phyloP scores from a whole-genome alignment of 176 grass and related monocot species.

The Dactylis glomerata region DNA sequence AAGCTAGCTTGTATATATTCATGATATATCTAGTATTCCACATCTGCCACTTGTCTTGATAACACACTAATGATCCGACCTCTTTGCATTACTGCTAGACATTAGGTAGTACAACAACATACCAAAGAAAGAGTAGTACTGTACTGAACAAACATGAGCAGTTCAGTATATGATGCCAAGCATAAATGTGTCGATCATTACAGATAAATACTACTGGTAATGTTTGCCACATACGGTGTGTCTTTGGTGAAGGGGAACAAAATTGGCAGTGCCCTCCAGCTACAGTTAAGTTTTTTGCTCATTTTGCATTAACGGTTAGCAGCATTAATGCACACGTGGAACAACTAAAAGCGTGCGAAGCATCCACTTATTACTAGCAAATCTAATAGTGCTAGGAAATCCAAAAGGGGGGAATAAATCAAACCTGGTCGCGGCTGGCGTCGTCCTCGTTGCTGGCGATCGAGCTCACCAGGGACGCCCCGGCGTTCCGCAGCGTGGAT shows the following conservation, averaged over 20 bases:
- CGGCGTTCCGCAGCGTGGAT: constrained; percentile 60
- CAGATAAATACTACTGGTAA: constrained; percentile 10
- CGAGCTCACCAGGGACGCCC: constrained; percentile 67
- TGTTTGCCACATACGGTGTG: not conserved
- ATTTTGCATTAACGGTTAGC: constrained; percentile 19
- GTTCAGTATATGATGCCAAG: not conserved
- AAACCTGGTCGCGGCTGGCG: constrained; percentile 61
- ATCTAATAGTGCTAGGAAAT: not conserved
- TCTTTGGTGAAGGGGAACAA: not conserved
- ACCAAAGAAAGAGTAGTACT: not conserved
- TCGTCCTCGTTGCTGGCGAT: constrained; percentile 68
- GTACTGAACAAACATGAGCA: not conserved
- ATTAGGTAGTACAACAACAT: not conserved
- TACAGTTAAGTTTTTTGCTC: constrained; percentile 23
- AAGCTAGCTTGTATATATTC: constrained; percentile 9
- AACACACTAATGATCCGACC: constrained; percentile 4
- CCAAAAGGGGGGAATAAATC: too few relatives aligned
- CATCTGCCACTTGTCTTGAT: constrained; percentile 1
- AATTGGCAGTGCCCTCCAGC: not conserved
- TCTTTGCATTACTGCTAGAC: not conserved
- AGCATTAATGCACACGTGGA: constrained; percentile 33
- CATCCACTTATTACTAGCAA: constrained; percentile 29
- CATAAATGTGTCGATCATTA: constrained; percentile 17
- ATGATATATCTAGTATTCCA: not conserved
- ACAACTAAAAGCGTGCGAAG: constrained; percentile 18